Conservation (phyloP, 306 rosid genomes). For the Vigna trinervia region DNA sequence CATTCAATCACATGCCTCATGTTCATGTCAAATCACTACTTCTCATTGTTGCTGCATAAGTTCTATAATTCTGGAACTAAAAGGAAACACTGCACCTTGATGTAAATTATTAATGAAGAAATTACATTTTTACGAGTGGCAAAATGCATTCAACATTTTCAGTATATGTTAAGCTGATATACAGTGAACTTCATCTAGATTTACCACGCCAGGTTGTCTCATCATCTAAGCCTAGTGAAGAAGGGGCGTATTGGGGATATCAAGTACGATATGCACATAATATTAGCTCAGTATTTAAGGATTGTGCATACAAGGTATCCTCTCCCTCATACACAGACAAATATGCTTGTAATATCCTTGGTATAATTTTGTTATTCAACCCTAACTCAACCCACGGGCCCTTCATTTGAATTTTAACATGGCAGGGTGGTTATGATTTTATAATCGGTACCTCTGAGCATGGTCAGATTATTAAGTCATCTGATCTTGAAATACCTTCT, state of each 20-base stretch:
- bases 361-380: slow-evolving; percentile 9
- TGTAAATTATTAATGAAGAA: slow-evolving; percentile 4
- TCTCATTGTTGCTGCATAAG: neutral
- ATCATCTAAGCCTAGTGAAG: slow-evolving; percentile 83
- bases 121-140: slow-evolving; percentile 5
- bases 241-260: slow-evolving; percentile 94
- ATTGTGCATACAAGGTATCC: slow-evolving; percentile 71
- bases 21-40: neutral
- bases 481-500: slow-evolving; percentile 75
- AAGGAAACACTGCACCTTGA: slow-evolving; percentile 22
- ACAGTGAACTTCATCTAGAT: slow-evolving; percentile 55
- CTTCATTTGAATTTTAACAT: slow-evolving; percentile 36
- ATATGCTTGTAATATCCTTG: slow-evolving; percentile 8
- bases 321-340: slow-evolving; percentile 16
- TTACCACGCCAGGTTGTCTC: slow-evolving; percentile 66
- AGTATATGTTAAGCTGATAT: slow-evolving; percentile 45
- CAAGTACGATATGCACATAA: slow-evolving; percentile 90
- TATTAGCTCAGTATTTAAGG: slow-evolving; percentile 69
- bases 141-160: slow-evolving; percentile 16
- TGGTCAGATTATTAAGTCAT: slow-evolving; percentile 71
- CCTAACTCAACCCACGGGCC: slow-evolving; percentile 4
- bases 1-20: neutral
- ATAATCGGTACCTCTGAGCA: slow-evolving; percentile 97
- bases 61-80: neutral
- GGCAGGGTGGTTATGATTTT: slow-evolving; percentile 93